Conservation (phyloP, 495 filamentous ascomycete species). For the Podospora sp. region DNA sequence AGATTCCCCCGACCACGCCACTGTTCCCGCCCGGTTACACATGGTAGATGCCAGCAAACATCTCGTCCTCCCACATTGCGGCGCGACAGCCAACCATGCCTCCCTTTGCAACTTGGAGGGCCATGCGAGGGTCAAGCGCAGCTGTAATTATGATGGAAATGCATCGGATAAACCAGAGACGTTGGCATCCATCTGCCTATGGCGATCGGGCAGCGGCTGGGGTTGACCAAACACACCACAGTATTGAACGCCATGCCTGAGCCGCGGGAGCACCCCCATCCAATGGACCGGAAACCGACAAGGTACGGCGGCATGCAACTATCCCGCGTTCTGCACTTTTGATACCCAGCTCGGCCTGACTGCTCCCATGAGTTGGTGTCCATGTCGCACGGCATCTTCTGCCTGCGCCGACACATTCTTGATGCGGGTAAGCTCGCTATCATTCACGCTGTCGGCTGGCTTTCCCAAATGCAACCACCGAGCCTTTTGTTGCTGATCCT, state of each 20-base stretch:
- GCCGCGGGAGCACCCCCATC: not conserved
- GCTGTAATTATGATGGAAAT: not conserved
- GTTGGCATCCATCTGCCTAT: not conserved
- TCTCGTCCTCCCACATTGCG: not conserved
- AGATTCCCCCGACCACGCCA: not conserved
- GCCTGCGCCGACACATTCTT: not conserved
- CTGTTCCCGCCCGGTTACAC: not conserved
- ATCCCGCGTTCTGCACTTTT: conserved; percentile 1
- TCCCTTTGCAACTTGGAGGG: not conserved
- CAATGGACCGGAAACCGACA: conserved; percentile 2
- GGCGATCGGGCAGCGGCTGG: not conserved
- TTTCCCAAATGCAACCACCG: not conserved
- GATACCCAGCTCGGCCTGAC: conserved; percentile 11
- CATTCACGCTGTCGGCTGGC: not conserved
- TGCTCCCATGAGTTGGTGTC: not conserved
- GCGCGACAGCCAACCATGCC: not conserved
- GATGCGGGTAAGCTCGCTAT: not conserved
- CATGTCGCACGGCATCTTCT: not conserved
- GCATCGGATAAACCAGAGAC: not conserved
- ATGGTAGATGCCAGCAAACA: not conserved
- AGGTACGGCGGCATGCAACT: not conserved
- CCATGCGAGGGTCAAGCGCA: not conserved
- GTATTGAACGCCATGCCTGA: not conserved
- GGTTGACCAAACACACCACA: not conserved
- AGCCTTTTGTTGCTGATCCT: not conserved